These are phyloP conservation scores for Pichia sorboxylosa DNA, from an alignment of 1,139 yeast species.

Conservation along the genomic window DNA sequence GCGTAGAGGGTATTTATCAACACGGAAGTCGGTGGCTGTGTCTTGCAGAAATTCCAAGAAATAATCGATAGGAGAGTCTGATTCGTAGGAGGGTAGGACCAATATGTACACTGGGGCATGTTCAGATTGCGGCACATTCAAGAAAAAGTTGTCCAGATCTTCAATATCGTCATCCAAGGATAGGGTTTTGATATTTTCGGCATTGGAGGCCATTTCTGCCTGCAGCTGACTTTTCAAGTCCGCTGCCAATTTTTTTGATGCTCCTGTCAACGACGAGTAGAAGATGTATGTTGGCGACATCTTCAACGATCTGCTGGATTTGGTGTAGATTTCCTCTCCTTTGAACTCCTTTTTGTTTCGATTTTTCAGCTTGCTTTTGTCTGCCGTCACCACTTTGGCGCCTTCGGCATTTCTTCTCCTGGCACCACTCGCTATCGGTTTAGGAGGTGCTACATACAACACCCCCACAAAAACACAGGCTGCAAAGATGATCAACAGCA, in stretches of 20 bases:
- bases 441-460: no score
- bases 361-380: constrained; percentile 5
- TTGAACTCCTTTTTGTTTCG: background rate
- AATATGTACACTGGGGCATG: constrained; percentile 50
- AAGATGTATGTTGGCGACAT: constrained; percentile 50
- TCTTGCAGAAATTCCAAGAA: constrained; percentile 73
- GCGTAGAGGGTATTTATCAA: constrained; percentile 68
- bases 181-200: constrained; percentile 30
- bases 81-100: constrained; percentile 83
- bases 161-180: constrained; percentile 74
- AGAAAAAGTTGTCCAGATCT: constrained; percentile 74
- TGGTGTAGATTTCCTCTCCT: constrained; percentile 22
- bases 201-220: constrained; percentile 9
- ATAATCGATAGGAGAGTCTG: constrained; percentile 85
- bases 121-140: constrained; percentile 42
- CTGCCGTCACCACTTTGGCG: constrained; percentile 6
- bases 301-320: constrained; percentile 26
- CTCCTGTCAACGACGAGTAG: constrained; percentile 78
- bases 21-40: constrained; percentile 72
- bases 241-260: constrained; percentile 61
- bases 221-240: constrained; percentile 29
- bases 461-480: no score
- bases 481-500: no score
- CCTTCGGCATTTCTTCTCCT: background rate
- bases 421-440: no score